Evolutionary conservation across 306 rosid genomes (phyloP).

Genomic region (Cucumis melo): DNA sequence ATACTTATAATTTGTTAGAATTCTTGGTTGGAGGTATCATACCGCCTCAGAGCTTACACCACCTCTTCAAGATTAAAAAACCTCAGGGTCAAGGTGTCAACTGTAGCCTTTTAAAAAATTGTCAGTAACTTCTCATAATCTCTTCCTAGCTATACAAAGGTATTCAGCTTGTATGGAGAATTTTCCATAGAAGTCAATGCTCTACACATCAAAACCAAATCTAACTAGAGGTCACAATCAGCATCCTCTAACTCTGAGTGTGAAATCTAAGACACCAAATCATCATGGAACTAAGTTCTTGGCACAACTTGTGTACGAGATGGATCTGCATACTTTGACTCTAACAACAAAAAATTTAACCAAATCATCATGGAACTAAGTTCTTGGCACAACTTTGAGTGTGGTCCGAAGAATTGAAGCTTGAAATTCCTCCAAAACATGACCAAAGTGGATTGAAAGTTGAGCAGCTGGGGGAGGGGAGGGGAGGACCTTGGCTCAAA

Average conservation of each 20-base stretch:
- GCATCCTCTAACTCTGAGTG: background rate
- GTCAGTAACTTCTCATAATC: no score
- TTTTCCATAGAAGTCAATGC: background rate
- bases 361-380: background rate
- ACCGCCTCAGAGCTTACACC: no score
- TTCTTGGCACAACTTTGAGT: background rate
- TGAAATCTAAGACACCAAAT: no score
- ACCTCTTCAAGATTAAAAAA: no score
- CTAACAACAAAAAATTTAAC: background rate
- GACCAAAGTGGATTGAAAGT: background rate
- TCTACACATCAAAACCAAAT: background rate
- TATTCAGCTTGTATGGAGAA: background rate
- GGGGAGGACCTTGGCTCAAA: no score
- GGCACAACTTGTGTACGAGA: background rate
- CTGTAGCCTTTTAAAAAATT: no score
- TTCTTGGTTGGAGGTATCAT: no score
- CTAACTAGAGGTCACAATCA: background rate
- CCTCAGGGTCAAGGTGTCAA: no score
- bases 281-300: background rate
- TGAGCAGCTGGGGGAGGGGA: no score
- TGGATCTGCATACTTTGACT: background rate
- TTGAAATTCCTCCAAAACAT: background rate
- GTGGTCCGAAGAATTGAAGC: background rate
- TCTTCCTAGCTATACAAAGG: background rate
- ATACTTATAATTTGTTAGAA: no score